Evolutionary conservation across 306 rosid species (phyloP).

Genomic region (Ceratonia siliqua): DNA sequence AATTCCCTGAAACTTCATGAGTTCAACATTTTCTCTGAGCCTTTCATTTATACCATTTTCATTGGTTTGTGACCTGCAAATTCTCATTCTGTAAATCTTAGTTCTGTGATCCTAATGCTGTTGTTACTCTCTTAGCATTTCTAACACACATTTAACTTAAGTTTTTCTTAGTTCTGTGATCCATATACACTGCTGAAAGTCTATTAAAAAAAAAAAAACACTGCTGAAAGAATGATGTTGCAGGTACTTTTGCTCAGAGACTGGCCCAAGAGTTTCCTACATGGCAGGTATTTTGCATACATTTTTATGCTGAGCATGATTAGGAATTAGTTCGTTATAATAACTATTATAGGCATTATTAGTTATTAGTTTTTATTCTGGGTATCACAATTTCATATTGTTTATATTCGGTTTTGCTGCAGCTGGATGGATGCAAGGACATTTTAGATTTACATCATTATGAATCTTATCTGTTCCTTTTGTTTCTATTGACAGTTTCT

Average conservation of each 20-base stretch:
- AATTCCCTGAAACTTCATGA: not conserved
- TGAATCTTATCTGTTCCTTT: slow-evolving; percentile 30
- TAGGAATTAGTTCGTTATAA: not conserved
- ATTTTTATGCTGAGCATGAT: slow-evolving; percentile 24
- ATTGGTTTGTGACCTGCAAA: not conserved
- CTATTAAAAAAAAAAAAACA: too few relatives aligned
- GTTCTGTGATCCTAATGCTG: not conserved
- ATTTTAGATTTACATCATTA: slow-evolving; percentile 20
- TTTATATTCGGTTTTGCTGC: not conserved
- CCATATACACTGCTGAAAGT: slow-evolving; percentile 4
- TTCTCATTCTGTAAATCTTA: not conserved
- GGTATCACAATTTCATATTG: slow-evolving; percentile 2
- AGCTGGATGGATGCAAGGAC: not conserved
- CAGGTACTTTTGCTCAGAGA: slow-evolving; percentile 90
- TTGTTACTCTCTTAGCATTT: not conserved
- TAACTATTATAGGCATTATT: slow-evolving; percentile 2
- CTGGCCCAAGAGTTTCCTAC: slow-evolving; percentile 83
- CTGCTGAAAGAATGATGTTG: slow-evolving; percentile 30
- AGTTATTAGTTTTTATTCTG: slow-evolving; percentile 2
- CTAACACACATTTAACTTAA: not conserved
- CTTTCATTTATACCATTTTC: not conserved
- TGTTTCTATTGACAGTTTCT: slow-evolving; percentile 64
- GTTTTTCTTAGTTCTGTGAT: not conserved
- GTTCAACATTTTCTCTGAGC: not conserved
- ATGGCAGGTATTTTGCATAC: slow-evolving; percentile 81